A percentile compares a stretch with the other conserved stretches of the same genome.
phyloP scores from a whole-genome alignment of 495 filamentous ascomycete species.

The Penicillium fimorum region DNA sequence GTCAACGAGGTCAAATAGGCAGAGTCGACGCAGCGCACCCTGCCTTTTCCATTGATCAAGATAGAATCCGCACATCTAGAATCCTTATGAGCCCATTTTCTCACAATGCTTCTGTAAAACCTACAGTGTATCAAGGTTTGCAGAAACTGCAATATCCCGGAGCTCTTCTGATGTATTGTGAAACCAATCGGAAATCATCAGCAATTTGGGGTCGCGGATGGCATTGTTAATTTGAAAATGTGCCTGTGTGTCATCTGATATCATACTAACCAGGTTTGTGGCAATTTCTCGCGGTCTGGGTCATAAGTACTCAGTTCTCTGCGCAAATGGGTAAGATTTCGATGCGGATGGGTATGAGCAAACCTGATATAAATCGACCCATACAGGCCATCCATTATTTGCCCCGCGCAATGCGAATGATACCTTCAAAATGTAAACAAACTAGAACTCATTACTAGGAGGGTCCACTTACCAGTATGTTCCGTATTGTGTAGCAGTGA shows the following conservation, averaged over 20 bases:
- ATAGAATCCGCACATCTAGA: conserved; percentile 37
- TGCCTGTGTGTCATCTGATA: conserved; percentile 20
- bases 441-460: background rate
- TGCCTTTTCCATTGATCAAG: conserved; percentile 49
- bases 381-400: conserved; percentile 44
- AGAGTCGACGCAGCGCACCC: conserved; percentile 34
- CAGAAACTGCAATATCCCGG: background rate
- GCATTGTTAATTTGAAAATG: conserved; percentile 30
- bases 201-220: conserved; percentile 26
- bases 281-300: background rate
- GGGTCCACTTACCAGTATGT: conserved; percentile 36
- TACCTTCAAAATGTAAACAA: conserved; percentile 19
- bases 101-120: background rate
- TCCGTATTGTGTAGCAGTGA: conserved; percentile 42
- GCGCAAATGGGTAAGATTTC: conserved; percentile 16
- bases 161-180: conserved; percentile 36
- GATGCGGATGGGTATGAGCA: background rate
- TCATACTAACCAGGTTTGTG: background rate
- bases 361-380: conserved; percentile 41
- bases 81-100: background rate
- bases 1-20: conserved; percentile 27
- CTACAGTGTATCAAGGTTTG: conserved; percentile 8
- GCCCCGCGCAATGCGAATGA: conserved; percentile 39
- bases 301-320: conserved; percentile 3
- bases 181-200: conserved; percentile 44